These are phyloP conservation scores for Oryza glumipatula DNA, from an alignment of 176 grass and related monocot species.

Conservation along the genomic window DNA sequence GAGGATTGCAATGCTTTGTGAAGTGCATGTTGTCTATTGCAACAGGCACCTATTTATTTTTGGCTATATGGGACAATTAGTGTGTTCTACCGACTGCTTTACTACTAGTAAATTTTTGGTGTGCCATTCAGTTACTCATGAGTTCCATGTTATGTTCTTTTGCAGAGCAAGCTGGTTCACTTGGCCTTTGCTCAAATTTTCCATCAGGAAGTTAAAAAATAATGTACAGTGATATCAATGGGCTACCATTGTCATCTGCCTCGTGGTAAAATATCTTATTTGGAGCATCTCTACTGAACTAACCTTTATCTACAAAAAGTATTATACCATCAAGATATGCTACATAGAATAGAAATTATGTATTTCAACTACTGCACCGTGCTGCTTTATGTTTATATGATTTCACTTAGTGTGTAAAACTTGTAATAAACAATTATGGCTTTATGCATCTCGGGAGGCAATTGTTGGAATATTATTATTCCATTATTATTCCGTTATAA, in stretches of 20 bases:
- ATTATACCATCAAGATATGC: constrained; percentile 5
- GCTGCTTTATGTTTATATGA: neutral
- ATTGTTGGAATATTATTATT: neutral
- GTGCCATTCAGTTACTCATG: neutral
- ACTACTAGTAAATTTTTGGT: neutral
- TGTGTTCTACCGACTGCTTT: neutral
- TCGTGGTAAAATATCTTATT: constrained; percentile 6
- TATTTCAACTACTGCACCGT: neutral
- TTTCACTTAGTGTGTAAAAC: neutral
- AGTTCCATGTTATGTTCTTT: constrained; percentile 18
- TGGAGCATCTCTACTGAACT: constrained; percentile 10
- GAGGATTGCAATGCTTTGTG: neutral
- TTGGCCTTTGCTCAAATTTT: constrained; percentile 18
- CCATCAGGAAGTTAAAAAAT: neutral
- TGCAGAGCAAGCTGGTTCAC: constrained; percentile 38
- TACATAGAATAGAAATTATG: neutral
- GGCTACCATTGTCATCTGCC: constrained; percentile 8
- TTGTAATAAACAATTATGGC: neutral
- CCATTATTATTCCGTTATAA: neutral
- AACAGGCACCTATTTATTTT: neutral
- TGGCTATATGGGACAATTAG: constrained; percentile 5
- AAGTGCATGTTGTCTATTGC: neutral
- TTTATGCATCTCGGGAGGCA: neutral
- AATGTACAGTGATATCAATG: neutral
- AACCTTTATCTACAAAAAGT: neutral